Percentiles rank a stretch among this genome's conserved stretches.
phyloP scores from a whole-genome alignment of 176 grass and related monocot species.

The Guadua angustifolia region DNA sequence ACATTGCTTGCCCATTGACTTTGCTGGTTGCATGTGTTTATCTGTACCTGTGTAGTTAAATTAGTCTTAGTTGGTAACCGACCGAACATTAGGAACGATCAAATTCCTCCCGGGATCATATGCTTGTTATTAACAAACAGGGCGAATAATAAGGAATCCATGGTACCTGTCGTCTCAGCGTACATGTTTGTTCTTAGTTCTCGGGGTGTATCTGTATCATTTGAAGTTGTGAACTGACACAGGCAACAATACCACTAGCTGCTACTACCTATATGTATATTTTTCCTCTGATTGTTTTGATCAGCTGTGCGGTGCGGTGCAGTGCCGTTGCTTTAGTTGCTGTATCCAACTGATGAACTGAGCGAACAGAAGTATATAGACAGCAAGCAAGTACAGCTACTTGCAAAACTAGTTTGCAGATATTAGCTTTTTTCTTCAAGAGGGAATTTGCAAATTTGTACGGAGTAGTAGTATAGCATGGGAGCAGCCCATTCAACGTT shows the following conservation, averaged over 20 bases:
- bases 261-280: too few relatives aligned
- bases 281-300: not conserved
- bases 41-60: not conserved
- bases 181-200: not conserved
- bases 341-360: not conserved
- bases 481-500: not conserved
- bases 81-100: conserved; percentile 6
- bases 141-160: not conserved
- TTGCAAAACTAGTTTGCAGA: not conserved
- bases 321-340: not conserved
- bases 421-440: not conserved
- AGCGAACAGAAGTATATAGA: not conserved
- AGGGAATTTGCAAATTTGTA: not conserved
- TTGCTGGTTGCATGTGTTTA: not conserved
- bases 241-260: not conserved
- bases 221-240: not conserved
- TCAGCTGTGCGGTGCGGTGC: not conserved
- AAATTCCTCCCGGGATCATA: conserved; percentile 19
- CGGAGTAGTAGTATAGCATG: too few relatives aligned
- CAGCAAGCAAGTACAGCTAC: not conserved
- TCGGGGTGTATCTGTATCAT: not conserved
- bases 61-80: conserved; percentile 27
- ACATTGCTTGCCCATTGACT: conserved; percentile 23
- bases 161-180: not conserved
- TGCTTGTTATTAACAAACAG: not conserved